Evolutionary conservation across 2,329 filamentous ascomycete genomes (phyloP).

Genomic region (Hirsutella rhossiliensis): DNA sequence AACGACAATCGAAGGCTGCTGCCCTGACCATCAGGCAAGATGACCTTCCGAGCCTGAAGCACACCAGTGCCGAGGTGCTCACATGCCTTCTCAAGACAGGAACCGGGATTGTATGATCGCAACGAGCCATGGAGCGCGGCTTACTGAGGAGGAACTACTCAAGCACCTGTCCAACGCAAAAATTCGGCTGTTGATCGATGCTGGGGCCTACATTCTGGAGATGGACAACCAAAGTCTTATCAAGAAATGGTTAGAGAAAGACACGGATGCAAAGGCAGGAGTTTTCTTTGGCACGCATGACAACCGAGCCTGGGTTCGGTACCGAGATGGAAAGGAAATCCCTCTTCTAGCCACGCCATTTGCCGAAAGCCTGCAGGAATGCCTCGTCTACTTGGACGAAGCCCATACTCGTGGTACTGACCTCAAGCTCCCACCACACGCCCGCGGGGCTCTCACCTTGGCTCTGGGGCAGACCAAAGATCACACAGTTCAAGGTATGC

Average conservation of each 20-base stretch:
- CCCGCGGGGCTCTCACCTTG: conserved; percentile 41
- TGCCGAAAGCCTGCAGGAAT: conserved; percentile 35
- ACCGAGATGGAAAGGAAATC: conserved; percentile 26
- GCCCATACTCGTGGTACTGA: conserved; percentile 48
- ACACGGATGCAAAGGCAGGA: conserved; percentile 31
- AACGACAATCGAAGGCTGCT: conserved; percentile 51
- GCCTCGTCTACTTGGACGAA: conserved; percentile 38
- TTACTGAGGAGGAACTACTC: conserved; percentile 22
- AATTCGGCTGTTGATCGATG: conserved; percentile 49
- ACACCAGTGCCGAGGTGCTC: conserved; percentile 54
- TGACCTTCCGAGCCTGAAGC: conserved; percentile 40
- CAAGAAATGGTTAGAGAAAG: conserved; percentile 35
- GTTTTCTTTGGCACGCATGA: conserved; percentile 37
- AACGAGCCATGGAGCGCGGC: conserved; percentile 8
- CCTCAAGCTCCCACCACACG: conserved; percentile 36
- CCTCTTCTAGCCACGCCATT: conserved; percentile 42
- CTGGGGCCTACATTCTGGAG: conserved; percentile 52
- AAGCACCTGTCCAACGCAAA: conserved; percentile 25
- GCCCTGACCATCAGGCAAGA: conserved; percentile 50
- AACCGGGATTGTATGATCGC: conserved; percentile 32
- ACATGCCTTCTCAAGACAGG: conserved; percentile 17
- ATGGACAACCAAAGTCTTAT: conserved; percentile 41
- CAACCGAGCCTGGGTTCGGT: conserved; percentile 9
- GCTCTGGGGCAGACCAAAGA: conserved; percentile 47
- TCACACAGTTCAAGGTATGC: conserved; percentile 44